Evolutionary conservation across 2,329 filamentous ascomycete species (phyloP).

Genomic region (Ophiocordyceps camponoti-floridani): DNA sequence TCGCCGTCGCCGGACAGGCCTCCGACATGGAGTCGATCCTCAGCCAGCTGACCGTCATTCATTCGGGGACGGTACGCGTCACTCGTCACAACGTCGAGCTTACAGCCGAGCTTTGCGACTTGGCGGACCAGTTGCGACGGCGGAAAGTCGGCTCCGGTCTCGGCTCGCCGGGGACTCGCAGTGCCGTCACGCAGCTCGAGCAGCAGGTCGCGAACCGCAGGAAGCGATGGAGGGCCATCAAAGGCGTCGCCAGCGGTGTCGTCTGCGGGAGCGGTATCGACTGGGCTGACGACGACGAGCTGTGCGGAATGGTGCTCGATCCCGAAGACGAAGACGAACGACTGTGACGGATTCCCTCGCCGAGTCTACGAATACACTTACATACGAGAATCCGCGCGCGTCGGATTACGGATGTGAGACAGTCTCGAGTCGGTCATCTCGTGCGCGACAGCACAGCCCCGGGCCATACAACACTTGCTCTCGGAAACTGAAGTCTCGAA

Average conservation of each 20-base stretch:
- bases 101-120: constrained; percentile 41
- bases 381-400: no score
- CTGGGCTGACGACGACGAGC: constrained; percentile 52
- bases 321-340: constrained; percentile 26
- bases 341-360: background rate
- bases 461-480: no score
- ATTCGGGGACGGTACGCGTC: constrained; percentile 37
- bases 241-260: constrained; percentile 60
- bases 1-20: constrained; percentile 41
- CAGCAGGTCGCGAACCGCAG: constrained; percentile 41
- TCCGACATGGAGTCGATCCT: constrained; percentile 30
- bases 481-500: no score
- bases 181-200: constrained; percentile 41
- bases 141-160: constrained; percentile 32
- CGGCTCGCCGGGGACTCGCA: constrained; percentile 29
- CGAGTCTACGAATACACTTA: background rate
- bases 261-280: constrained; percentile 69
- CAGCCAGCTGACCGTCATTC: constrained; percentile 34
- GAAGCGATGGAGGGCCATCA: constrained; percentile 56
- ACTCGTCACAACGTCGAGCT: constrained; percentile 44
- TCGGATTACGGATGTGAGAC: no score
- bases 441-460: no score
- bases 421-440: no score
- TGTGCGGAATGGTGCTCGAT: constrained; percentile 58
- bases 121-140: constrained; percentile 37